Evolutionary conservation across 2,329 filamentous ascomycete genomes (phyloP).

Genomic region (Colletotrichum godetiae): DNA sequence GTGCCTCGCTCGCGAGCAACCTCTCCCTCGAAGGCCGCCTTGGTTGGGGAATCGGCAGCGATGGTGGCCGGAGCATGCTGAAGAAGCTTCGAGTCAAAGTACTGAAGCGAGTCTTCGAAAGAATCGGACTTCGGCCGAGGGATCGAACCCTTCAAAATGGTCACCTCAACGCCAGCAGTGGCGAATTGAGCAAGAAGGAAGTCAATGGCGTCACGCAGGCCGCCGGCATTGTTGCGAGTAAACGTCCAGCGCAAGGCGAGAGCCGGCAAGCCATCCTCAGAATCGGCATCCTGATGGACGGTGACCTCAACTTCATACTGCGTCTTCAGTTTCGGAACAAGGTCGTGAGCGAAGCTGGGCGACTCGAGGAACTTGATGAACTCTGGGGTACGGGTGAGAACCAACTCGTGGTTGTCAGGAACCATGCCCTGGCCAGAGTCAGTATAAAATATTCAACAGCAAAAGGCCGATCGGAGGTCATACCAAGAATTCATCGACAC

Average conservation of each 20-base stretch:
- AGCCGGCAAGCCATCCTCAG: slow-evolving; percentile 67
- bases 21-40: slow-evolving; percentile 84
- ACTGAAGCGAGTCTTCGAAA: slow-evolving; percentile 95
- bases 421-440: slow-evolving; percentile 80
- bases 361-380: slow-evolving; percentile 86
- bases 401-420: slow-evolving; percentile 92
- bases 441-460: background rate
- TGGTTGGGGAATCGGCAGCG: slow-evolving; percentile 88
- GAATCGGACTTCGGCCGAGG: slow-evolving; percentile 98
- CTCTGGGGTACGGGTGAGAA: slow-evolving; percentile 80
- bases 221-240: slow-evolving; percentile 96
- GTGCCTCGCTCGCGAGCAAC: slow-evolving; percentile 81
- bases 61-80: slow-evolving; percentile 89
- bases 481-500: slow-evolving; percentile 93
- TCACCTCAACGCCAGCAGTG: slow-evolving; percentile 87
- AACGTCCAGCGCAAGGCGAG: slow-evolving; percentile 81
- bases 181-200: slow-evolving; percentile 89
- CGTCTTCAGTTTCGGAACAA: slow-evolving; percentile 84
- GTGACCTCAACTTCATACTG: slow-evolving; percentile 93
- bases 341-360: slow-evolving; percentile 81
- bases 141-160: slow-evolving; percentile 91
- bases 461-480: slow-evolving; percentile 42
- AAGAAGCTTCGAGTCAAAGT: slow-evolving; percentile 96
- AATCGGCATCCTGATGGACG: slow-evolving; percentile 72
- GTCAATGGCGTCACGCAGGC: slow-evolving; percentile 94